phyloP scores from a whole-genome alignment of 257 asterid species.

The Rhazya stricta region DNA sequence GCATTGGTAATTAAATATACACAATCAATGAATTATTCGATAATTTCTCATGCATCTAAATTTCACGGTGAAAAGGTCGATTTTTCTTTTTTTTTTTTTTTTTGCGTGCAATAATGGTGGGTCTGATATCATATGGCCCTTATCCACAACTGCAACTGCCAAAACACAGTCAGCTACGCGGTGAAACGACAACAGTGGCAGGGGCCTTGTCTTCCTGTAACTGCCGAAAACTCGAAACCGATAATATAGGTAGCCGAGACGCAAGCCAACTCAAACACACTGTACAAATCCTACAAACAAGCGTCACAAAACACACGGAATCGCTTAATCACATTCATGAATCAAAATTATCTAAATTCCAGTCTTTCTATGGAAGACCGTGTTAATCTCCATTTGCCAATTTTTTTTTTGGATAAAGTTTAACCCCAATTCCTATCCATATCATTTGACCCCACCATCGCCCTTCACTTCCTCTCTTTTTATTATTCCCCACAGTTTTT shows the following conservation, averaged over 20 bases:
- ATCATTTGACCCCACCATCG: not conserved
- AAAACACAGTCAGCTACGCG: slow-evolving; percentile 6
- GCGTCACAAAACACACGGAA: not conserved
- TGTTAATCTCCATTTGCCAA: not conserved
- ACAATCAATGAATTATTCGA: no score
- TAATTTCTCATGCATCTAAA: no score
- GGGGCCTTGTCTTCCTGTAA: no score
- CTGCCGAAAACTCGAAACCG: not conserved
- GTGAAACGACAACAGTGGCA: not conserved
- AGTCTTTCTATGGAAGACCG: not conserved
- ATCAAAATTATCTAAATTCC: not conserved
- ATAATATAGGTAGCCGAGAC: not conserved
- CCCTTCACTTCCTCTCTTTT: not conserved
- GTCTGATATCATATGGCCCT: not conserved
- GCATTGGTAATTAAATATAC: no score
- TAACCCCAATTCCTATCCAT: slow-evolving; percentile 6
- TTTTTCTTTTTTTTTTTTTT: no score
- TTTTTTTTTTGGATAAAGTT: not conserved
- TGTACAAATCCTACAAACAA: not conserved
- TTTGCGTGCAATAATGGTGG: not conserved
- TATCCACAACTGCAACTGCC: slow-evolving; percentile 6
- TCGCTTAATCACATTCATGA: not conserved
- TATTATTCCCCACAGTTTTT: not conserved
- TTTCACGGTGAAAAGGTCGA: no score
- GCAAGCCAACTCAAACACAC: not conserved